These are phyloP conservation scores for Suillus fuscotomentosus DNA, from an alignment of 768 basidiomycete genomes.

Conservation along the genomic window DNA sequence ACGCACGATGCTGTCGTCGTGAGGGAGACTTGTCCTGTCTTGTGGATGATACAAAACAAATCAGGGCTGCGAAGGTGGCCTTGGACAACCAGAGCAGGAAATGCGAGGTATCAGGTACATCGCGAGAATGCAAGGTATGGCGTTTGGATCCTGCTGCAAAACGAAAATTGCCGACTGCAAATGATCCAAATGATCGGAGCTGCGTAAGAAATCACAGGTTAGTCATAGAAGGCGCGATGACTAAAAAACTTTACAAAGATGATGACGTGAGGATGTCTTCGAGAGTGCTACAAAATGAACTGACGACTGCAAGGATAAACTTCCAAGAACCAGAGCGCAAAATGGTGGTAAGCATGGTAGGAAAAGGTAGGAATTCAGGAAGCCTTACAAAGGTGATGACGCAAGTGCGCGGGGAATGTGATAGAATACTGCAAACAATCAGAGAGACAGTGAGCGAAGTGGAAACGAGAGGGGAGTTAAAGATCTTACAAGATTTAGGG, in stretches of 20 bases:
- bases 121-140: neutral
- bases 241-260: neutral
- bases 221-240: neutral
- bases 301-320: conserved; percentile 1
- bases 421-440: neutral
- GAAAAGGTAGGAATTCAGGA: neutral
- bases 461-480: neutral
- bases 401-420: neutral
- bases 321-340: conserved; percentile 6
- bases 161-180: neutral
- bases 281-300: neutral
- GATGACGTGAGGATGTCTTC: neutral
- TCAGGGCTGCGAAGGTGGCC: neutral
- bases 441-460: neutral
- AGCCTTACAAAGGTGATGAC: neutral
- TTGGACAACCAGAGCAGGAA: neutral
- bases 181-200: neutral
- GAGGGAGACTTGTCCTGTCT: neutral
- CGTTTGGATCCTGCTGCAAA: neutral
- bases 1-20: neutral
- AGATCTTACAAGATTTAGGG: neutral
- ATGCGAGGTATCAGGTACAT: neutral
- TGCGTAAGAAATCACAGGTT: neutral
- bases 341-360: conserved; percentile 12
- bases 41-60: neutral